Evolutionary conservation across 768 basidiomycete genomes (phyloP), one percentile per base, ranked within the genome.

Genomic region (Trichaptum fuscoviolaceum): DNA sequence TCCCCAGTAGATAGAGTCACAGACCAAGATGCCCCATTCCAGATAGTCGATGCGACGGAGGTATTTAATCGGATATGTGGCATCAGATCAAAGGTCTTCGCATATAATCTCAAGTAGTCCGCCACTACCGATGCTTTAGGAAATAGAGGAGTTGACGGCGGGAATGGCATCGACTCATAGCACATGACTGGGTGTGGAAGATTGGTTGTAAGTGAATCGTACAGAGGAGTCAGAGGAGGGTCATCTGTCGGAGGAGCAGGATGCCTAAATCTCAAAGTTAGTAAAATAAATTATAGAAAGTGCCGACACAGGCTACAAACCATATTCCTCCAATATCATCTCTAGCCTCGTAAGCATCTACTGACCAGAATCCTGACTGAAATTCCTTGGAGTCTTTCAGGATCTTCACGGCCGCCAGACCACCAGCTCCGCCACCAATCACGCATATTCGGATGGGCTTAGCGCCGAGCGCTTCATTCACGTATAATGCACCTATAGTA

Each of bases 151-250:
- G 92, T 93, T 1, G 83, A 85, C 0, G 90, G 87, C 0, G 90
- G 90, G 71, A 93, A 93, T 0, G 81, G 71, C 71, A 84, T 87
- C 60, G 82, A 82, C 0, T 82, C 77, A 70, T 81, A 93, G 2
- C 84, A 83, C 93, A 95, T 94, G 62, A 88, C 67, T 0, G 89
- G 89, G 69, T 93, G 90, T 0, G 93, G 90, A 5, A 95, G 73
- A 70, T 94, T 94, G 0, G 92, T 89, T n/a, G 88, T 89, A 15
- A 95, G 78, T 0, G 89, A 88, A 71, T 93, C 89, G 71, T 95
- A 95, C 9, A 92, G 71, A 1, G 93, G 86, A 0, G 90, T 89
- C 35, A 82, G 71, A 1, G 90, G 90, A 7, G 85, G 85, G 35
- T 84, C 75, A 23, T 77, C 79, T 12, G 75, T 73, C 3, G 84